Evolutionary conservation across 345 rosid species (phyloP).

Genomic region (Boechera retrofracta): DNA sequence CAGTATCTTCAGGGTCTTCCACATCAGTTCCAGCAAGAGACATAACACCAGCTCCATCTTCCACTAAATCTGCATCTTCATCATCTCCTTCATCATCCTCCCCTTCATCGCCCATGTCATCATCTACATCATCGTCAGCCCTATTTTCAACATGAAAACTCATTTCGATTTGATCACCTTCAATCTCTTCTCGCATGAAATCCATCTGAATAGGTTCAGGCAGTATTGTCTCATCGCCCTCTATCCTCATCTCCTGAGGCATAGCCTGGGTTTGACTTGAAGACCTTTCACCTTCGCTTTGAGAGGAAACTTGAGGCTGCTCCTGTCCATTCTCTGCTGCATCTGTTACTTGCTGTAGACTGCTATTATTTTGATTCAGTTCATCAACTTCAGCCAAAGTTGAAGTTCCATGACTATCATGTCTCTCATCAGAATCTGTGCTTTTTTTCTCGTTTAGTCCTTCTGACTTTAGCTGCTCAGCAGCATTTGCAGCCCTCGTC

Average conservation of each 20-base stretch:
- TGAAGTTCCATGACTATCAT: slow-evolving; percentile 51
- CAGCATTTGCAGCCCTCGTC: slow-evolving; percentile 92
- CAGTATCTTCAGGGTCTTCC: slow-evolving; percentile 93
- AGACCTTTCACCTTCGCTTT: slow-evolving; percentile 55
- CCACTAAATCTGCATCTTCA: slow-evolving; percentile 91
- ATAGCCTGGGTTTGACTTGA: slow-evolving; percentile 54
- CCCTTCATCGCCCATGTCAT: slow-evolving; percentile 96
- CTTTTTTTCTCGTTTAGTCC: slow-evolving; percentile 64
- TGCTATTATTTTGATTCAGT: slow-evolving; percentile 55
- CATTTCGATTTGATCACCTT: slow-evolving; percentile 87
- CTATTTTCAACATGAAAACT: slow-evolving; percentile 80
- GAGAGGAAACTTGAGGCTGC: slow-evolving; percentile 57
- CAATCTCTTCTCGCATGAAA: slow-evolving; percentile 84
- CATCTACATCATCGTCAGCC: slow-evolving; percentile 89
- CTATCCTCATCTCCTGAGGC: slow-evolving; percentile 79
- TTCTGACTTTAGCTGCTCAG: slow-evolving; percentile 74
- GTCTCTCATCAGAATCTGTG: slow-evolving; percentile 55
- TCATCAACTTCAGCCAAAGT: slow-evolving; percentile 55
- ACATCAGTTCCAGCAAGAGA: slow-evolving; percentile 93
- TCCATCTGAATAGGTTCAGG: slow-evolving; percentile 75
- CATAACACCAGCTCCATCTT: slow-evolving; percentile 96
- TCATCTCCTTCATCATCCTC: slow-evolving; percentile 95
- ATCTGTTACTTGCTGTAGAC: slow-evolving; percentile 54
- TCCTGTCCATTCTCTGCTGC: slow-evolving; percentile 55
- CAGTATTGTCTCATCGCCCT: slow-evolving; percentile 59